Evolutionary conservation across 768 basidiomycete genomes (phyloP), one percentile per base, ranked within the genome.

Genomic region (Thelephora ganbajun): DNA sequence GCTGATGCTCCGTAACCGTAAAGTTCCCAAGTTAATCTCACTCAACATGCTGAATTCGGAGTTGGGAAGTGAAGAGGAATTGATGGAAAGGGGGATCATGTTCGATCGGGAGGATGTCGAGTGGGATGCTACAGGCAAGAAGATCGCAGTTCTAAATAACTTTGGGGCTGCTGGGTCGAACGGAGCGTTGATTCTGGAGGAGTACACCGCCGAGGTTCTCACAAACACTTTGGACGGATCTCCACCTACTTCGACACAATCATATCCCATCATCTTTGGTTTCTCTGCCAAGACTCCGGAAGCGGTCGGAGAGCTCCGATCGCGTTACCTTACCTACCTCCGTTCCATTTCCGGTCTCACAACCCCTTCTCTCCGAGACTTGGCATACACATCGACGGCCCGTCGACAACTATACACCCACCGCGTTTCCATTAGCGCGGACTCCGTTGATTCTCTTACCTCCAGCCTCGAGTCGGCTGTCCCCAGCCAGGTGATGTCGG

Each of bases 121-220:
- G 2, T 85, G 83, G 82, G 20, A 45, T 7, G 9, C 57, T 2
- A 53, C 51, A 6, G 63, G 66, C 5, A 49, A 52, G 26, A 69
- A 80, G 6, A 50, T 76, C 6, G 80, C 79, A 1, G 53, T 85
- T 20, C 63, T 87, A 47, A 84, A 83, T 54, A 86, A 83, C 53
- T 87, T 83, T 53, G 84, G 84, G 16, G 83, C 83, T 0, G 69
- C 82, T 19, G 83, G 83, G 0, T 83, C 81, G 6, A 85, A 85
- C 50, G 69, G 72, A 2, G 73, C 79, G 0, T 54, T 83, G 11
- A 43, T 85, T 6, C 53, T 85, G 2, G 77, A 84, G 52, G 81
- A 83, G 53, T 13, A 14, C 36, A 18, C 41, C 2, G 35, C 41
- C 48, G 37, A 11, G 35, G 20, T 16, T 55, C 12, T 16, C 46